Evolutionary conservation across 2,329 filamentous ascomycete genomes (phyloP), one percentile per base, ranked within the genome.

Genomic region (Alternaria solani): DNA sequence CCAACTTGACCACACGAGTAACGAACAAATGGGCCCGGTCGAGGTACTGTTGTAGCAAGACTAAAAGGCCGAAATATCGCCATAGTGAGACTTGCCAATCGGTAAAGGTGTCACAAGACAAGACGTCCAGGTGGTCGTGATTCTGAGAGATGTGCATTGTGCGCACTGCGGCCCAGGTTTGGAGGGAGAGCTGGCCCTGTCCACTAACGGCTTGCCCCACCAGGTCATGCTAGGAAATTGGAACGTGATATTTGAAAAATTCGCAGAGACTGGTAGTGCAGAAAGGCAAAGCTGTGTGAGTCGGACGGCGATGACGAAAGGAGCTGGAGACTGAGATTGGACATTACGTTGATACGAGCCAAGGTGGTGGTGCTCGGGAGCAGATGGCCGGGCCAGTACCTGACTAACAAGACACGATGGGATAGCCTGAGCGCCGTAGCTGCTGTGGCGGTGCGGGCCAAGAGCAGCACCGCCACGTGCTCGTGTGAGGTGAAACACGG

Each of bases 401-500:
- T 53, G 51, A 53, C 51, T 53, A 53, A 41, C 34, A 25, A 23
- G 14, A 39, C 16, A 34, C 28, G n/a, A 39, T 39, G 36, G 44
- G 44, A 47, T 47, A 47, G 44, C 28, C 32, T 32, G 28, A 47
- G 44, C 28, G 28, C 44, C 23, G 44, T 14, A 28, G 18, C n/a
- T 9, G 5, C 14, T 52, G 52, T 51, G 52, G 43, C n/a, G 28
- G 54, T 30, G 28, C 38, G 23, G 32, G 46, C 12, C 32, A 23
- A 23, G 20, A 30, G 28, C 28, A 36, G 55, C 59, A 53, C 58
- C 58, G 55, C 34, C 59, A 51, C 59, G 46, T 55, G 60, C 51
- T 26, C 41, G 51, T 41, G 34, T 53, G 51, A 42, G 20, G 30
- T 59, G 56, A 55, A 47, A 59, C 44, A 51, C 36, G 51, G 42